Conservation (phyloP, 768 basidiomycete species). For the Tricholoma matsutake region DNA sequence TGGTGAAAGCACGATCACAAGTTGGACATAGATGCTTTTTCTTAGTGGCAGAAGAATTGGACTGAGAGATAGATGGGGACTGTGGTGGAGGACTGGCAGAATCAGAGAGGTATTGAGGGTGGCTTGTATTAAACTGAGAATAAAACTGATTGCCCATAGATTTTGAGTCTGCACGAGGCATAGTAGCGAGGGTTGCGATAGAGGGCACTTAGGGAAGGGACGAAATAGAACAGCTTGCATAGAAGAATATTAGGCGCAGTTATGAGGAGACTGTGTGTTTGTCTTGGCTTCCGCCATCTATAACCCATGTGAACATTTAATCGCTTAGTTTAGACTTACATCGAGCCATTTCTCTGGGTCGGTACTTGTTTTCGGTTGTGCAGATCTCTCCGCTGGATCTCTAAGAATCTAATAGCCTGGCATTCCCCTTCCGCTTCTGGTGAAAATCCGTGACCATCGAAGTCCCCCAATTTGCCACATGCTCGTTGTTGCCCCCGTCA, state of each 20-base stretch:
- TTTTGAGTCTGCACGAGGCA: slow-evolving; percentile 40
- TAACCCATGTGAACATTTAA: slow-evolving; percentile 25
- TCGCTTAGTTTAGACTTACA: slow-evolving; percentile 28
- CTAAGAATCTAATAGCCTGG: slow-evolving; percentile 4
- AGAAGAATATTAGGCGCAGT: slow-evolving; percentile 22
- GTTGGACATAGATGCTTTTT: slow-evolving; percentile 64
- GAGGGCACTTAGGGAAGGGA: slow-evolving; percentile 17
- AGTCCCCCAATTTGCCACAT: slow-evolving; percentile 9
- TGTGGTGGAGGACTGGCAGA: slow-evolving; percentile 25
- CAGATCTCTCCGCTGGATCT: slow-evolving; percentile 3
- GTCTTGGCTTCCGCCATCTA: slow-evolving; percentile 28
- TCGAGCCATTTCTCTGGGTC: slow-evolving; percentile 22
- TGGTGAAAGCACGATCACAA: slow-evolving; percentile 81
- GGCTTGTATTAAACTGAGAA: slow-evolving; percentile 28
- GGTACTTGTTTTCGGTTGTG: slow-evolving; percentile 13
- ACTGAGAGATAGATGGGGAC: slow-evolving; percentile 8
- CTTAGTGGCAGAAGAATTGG: slow-evolving; percentile 26
- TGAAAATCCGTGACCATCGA: slow-evolving; percentile 17
- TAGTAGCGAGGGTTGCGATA: slow-evolving; percentile 19
- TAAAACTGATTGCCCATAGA: slow-evolving; percentile 23
- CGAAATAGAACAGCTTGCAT: slow-evolving; percentile 3
- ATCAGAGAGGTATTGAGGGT: slow-evolving; percentile 23
- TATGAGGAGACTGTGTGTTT: slow-evolving; percentile 26
- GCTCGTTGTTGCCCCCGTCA: background rate
- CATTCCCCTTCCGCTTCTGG: slow-evolving; percentile 12